Evolutionary conservation across 2,329 filamentous ascomycete genomes (phyloP).

Genomic region (Fusarium xyrophilum): DNA sequence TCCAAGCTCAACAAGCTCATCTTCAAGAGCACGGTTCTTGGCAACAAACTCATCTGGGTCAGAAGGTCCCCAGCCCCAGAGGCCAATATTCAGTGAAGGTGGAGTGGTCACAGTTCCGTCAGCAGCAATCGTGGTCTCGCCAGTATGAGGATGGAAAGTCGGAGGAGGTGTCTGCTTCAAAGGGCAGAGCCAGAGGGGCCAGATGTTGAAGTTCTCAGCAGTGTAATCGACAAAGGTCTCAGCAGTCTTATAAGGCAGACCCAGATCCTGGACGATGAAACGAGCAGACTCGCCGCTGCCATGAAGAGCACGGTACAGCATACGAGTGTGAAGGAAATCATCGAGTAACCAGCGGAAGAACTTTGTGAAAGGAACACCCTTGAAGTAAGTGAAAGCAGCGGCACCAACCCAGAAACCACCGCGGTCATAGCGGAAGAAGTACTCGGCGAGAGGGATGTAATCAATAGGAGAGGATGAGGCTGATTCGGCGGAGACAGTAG

Average conservation of each 20-base stretch:
- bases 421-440: constrained; percentile 79
- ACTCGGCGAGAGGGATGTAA: constrained; percentile 72
- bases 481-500: constrained; percentile 21
- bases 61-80: constrained; percentile 79
- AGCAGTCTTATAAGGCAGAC: constrained; percentile 60
- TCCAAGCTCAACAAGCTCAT: constrained; percentile 70
- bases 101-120: constrained; percentile 33
- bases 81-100: constrained; percentile 67
- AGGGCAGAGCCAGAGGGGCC: constrained; percentile 67
- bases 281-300: constrained; percentile 68
- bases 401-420: constrained; percentile 77
- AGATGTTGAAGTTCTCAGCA: constrained; percentile 58
- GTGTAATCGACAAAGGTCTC: constrained; percentile 64
- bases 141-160: constrained; percentile 63
- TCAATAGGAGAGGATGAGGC: constrained; percentile 50
- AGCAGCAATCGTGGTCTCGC: constrained; percentile 40
- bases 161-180: constrained; percentile 57
- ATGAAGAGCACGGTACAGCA: constrained; percentile 76
- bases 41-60: constrained; percentile 65
- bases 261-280: constrained; percentile 74
- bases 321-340: constrained; percentile 75
- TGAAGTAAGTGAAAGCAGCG: constrained; percentile 72
- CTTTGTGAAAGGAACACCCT: constrained; percentile 67
- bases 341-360: constrained; percentile 73
- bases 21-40: constrained; percentile 75